Percentiles rank a stretch among this genome's conserved stretches.
Conservation (phyloP, 306 rosid genomes). For the Psophocarpus tetragonolobus region DNA sequence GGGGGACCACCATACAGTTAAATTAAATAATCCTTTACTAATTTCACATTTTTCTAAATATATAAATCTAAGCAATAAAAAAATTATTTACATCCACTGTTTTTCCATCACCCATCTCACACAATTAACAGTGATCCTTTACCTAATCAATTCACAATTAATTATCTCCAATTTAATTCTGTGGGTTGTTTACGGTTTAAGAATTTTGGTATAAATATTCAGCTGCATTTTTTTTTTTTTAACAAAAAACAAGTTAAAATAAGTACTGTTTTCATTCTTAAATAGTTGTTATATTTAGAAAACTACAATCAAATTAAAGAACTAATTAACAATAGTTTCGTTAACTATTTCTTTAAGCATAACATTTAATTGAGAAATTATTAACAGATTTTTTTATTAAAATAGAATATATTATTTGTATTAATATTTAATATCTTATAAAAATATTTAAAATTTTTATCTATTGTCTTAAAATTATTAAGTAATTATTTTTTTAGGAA, state of each 20-base stretch:
- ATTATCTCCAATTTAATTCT: not conserved
- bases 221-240: not conserved
- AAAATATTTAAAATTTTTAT: not conserved
- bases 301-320: not conserved
- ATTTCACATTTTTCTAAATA: not conserved
- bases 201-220: not conserved
- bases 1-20: slow-evolving; percentile 4
- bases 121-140: slow-evolving; percentile 11
- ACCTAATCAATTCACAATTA: not conserved
- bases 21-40: slow-evolving; percentile 1
- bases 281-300: not conserved
- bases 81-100: not conserved
- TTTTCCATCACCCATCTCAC: not conserved
- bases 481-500: no score
- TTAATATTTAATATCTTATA: not conserved
- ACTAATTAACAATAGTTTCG: not conserved
- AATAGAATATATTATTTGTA: not conserved
- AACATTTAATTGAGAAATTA: not conserved
- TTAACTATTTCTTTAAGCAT: not conserved
- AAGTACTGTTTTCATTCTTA: not conserved
- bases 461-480: not conserved
- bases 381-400: not conserved
- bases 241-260: not conserved
- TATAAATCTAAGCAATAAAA: not conserved
- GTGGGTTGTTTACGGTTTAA: slow-evolving; percentile 11